Evolutionary conservation across 768 basidiomycete genomes (phyloP).

Genomic region (Obba rivulosa): DNA sequence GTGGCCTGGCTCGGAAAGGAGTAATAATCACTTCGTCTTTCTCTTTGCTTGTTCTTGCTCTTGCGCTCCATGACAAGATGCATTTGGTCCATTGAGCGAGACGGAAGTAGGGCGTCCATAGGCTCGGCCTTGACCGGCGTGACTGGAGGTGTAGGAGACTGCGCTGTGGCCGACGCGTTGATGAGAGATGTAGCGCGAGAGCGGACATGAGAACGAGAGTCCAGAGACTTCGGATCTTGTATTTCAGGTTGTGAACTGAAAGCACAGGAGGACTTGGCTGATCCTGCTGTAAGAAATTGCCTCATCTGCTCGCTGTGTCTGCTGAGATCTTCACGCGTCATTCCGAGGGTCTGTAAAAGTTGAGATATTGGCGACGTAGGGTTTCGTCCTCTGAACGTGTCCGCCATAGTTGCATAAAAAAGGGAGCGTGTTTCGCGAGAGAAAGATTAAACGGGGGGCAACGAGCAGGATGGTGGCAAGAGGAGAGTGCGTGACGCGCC

Average conservation of each 20-base stretch:
- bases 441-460: neutral
- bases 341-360: conserved; percentile 63
- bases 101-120: conserved; percentile 40
- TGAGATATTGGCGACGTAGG: conserved; percentile 63
- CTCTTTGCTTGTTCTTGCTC: conserved; percentile 45
- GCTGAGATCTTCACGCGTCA: conserved; percentile 71
- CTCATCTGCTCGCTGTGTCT: conserved; percentile 78
- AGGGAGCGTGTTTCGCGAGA: neutral
- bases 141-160: conserved; percentile 37
- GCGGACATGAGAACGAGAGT: conserved; percentile 20
- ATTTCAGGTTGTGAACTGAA: conserved; percentile 34
- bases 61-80: conserved; percentile 73
- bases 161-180: conserved; percentile 36
- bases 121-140: conserved; percentile 66
- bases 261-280: conserved; percentile 35
- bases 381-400: conserved; percentile 1
- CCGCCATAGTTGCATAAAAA: conserved; percentile 9
- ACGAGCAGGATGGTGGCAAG: neutral
- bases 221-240: conserved; percentile 17
- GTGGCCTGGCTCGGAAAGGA: conserved; percentile 1
- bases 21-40: conserved; percentile 41
- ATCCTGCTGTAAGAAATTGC: conserved; percentile 61
- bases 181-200: conserved; percentile 41
- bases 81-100: conserved; percentile 68
- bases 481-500: neutral